Evolutionary conservation across 2,329 filamentous ascomycete species (phyloP), one percentile per base, ranked within the genome.

Genomic region (Mariannaea sp.): DNA sequence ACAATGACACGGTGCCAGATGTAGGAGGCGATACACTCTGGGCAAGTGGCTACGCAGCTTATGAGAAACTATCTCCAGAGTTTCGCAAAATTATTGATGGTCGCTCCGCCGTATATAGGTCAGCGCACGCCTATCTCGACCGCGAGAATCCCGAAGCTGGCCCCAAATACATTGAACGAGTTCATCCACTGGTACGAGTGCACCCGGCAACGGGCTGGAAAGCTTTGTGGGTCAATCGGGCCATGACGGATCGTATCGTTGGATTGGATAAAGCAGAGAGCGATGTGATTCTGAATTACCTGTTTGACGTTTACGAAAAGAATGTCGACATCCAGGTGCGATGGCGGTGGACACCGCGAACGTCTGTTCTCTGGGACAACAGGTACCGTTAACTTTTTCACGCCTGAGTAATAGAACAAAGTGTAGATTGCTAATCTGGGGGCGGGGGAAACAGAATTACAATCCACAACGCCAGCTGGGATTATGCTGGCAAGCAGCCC

Each of bases 171-270:
- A 72, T 90, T n/a, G 86, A 89, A 70, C 79, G 87, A 6, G 74
- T 79, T 8, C 87, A 90, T 66, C 86, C 87, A 0, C 68, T 90
- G 8, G 87, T 90, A 2, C 79, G 87, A 3, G 83, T 87, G 0
- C 87, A 90, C 65, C 87, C 87, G 0, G 86, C 83, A 0, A 90
- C 87, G 0, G 87, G 87, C 1, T 90, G 87, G 87, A 90, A 89
- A 69, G 78, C 85, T 0, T 76, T 90, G 0, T 90, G 80, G 76
- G 87, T 90, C 0, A 90, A 90, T 67, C 79, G 86, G 3, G 76
- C 83, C 2, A 86, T 90, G 80, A 90, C 87, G 0, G 78, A 80
- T 5, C 76, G 80, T 1, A 90, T 90, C 41, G 82, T 90, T 0
- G 88, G 87, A 0, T 69, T 90, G 0, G 86, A 90, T 60, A 82